Evolutionary conservation across 495 filamentous ascomycete genomes (phyloP).

Genomic region (Letharia lupina): DNA sequence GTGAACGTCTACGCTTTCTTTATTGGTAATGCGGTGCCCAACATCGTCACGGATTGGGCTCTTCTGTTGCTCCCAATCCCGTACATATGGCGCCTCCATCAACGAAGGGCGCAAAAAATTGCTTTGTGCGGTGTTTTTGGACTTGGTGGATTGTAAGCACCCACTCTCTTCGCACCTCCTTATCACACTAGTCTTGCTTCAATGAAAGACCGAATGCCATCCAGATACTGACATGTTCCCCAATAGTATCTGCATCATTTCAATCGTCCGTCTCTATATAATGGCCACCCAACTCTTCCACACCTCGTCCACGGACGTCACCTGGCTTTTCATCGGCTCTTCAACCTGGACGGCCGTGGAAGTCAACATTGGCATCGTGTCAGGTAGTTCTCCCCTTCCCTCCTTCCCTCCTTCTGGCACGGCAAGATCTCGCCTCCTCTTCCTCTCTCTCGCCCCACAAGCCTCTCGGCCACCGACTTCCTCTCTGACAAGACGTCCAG

Average conservation of each 20-base stretch:
- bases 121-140: constrained; percentile 17
- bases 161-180: neutral
- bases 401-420: too few relatives aligned
- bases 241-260: constrained; percentile 9
- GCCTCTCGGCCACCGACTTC: neutral
- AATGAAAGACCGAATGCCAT: neutral
- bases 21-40: constrained; percentile 29
- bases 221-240: neutral
- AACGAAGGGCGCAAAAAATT: constrained; percentile 9
- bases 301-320: constrained; percentile 2
- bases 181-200: neutral
- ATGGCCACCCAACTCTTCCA: constrained; percentile 6
- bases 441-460: neutral
- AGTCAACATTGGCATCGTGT: constrained; percentile 12
- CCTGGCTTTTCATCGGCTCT: constrained; percentile 15
- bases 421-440: neutral
- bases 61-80: constrained; percentile 24
- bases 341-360: constrained; percentile 18
- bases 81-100: constrained; percentile 19
- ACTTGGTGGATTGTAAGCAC: constrained; percentile 18
- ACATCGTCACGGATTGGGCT: constrained; percentile 30
- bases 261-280: constrained; percentile 11
- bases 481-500: neutral
- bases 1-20: constrained; percentile 20
- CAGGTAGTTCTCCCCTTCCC: neutral